A percentile compares a stretch with the other conserved stretches of the same genome.
Evolutionary conservation across 352 stramenopile genomes (phyloP).

Genomic region (Pythium aquatile): DNA sequence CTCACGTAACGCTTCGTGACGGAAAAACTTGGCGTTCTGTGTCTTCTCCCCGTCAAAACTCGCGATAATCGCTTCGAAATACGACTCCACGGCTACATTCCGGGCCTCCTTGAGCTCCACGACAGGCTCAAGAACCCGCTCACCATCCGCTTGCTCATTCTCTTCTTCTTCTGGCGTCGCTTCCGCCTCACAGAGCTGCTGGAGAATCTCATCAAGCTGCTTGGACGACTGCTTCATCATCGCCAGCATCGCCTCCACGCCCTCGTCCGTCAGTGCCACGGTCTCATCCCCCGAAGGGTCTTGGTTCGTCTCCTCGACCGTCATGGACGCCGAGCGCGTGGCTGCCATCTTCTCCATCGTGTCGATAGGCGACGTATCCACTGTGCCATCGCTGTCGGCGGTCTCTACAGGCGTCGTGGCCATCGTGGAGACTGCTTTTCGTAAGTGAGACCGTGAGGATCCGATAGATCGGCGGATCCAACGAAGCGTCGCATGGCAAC

Average conservation of each 20-base stretch:
- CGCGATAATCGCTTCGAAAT: constrained; percentile 17
- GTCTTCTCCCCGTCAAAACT: not conserved
- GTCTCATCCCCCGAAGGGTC: not conserved
- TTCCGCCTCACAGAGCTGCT: constrained; percentile 31
- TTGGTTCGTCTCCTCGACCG: not conserved
- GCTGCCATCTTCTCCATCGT: not conserved
- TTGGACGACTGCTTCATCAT: constrained; percentile 33
- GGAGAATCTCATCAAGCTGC: constrained; percentile 51
- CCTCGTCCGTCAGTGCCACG: not conserved
- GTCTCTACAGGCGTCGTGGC: not conserved
- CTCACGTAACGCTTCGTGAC: not conserved
- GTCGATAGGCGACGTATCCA: not conserved
- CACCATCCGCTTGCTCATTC: not conserved
- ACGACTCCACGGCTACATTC: constrained; percentile 4
- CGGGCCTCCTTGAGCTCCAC: not conserved
- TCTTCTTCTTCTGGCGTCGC: constrained; percentile 3
- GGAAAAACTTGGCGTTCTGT: not conserved
- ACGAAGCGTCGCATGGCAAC: not conserved
- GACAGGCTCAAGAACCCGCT: not conserved
- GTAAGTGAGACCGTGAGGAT: not conserved
- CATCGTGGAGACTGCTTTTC: not conserved
- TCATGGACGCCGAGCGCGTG: not conserved
- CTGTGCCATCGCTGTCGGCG: not conserved
- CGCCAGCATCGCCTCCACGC: constrained; percentile 17
- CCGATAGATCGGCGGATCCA: not conserved